These are phyloP conservation scores for Hygrophila difformis DNA, from an alignment of 257 asterid species.

Conservation along the genomic window DNA sequence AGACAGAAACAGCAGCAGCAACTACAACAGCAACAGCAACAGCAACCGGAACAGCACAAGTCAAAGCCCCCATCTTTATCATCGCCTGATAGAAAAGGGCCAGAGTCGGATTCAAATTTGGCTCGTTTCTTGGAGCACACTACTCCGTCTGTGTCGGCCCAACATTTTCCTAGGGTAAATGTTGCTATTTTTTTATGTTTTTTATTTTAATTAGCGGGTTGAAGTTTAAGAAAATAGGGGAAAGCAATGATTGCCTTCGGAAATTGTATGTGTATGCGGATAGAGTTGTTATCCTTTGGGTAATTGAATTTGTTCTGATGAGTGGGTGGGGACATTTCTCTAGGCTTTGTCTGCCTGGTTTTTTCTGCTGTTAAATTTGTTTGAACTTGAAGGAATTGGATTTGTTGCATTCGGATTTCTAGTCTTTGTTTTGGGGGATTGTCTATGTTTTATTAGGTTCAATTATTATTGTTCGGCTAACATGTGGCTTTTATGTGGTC, in stretches of 20 bases:
- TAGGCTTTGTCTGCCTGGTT: no score
- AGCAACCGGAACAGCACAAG: conserved; percentile 15
- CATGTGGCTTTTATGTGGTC: no score
- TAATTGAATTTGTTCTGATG: no score
- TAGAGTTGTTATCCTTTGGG: no score
- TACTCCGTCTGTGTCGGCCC: conserved; percentile 70
- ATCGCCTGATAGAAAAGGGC: conserved; percentile 20
- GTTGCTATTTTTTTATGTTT: no score
- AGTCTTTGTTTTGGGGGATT: neutral
- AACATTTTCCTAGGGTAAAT: conserved; percentile 57
- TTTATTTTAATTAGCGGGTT: neutral
- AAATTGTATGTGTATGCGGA: neutral
- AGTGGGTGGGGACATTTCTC: no score
- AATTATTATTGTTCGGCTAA: no score
- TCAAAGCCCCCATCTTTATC: conserved; percentile 14
- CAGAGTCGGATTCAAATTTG: conserved; percentile 48
- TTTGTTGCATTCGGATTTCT: neutral
- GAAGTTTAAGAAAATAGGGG: no score
- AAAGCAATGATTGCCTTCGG: neutral
- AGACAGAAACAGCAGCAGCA: conserved; percentile 28
- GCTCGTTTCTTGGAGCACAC: conserved; percentile 82
- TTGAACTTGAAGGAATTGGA: no score
- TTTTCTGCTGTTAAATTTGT: no score
- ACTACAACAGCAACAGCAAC: conserved; percentile 34
- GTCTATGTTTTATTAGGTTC: no score